A percentile compares a stretch with the other conserved stretches of the same genome.
These are phyloP conservation scores for Eremothecium coryli DNA, from an alignment of 1,139 yeast species.

Conservation along the genomic window DNA sequence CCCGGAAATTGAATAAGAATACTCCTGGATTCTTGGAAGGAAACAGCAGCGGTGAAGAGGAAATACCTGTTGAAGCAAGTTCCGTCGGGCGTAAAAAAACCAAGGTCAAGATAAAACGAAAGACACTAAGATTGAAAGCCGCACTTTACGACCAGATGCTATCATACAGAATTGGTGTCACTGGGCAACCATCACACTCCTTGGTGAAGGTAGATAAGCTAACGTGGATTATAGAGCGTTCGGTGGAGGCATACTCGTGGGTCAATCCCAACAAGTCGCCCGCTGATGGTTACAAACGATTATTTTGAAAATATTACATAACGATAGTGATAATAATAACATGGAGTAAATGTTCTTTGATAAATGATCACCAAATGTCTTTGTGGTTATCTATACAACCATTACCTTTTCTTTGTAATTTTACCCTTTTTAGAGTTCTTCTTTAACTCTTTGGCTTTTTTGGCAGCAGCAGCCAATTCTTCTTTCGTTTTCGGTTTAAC, in stretches of 20 bases:
- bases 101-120: constrained; percentile 3
- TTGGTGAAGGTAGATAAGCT: constrained; percentile 5
- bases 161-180: constrained; percentile 4
- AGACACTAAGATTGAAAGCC: constrained; percentile 3
- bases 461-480: constrained; percentile 33
- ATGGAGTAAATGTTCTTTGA: background rate
- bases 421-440: constrained; percentile 28
- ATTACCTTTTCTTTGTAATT: constrained; percentile 17
- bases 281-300: constrained; percentile 1
- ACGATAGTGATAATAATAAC: background rate
- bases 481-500: constrained; percentile 49
- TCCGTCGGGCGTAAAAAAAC: constrained; percentile 2
- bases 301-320: constrained; percentile 1
- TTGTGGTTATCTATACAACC: too few relatives aligned
- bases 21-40: constrained; percentile 4
- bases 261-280: constrained; percentile 3
- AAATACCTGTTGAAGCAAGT: constrained; percentile 1
- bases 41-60: constrained; percentile 5
- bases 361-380: too few relatives aligned
- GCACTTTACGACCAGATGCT: constrained; percentile 4
- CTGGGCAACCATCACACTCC: constrained; percentile 5
- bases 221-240: constrained; percentile 3
- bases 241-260: constrained; percentile 5
- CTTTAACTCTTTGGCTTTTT: constrained; percentile 35
- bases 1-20: constrained; percentile 5